A percentile compares a stretch with the other conserved stretches of the same genome.
Conservation (phyloP, 2,329 filamentous ascomycete genomes). For the Cordyceps farinosa region DNA sequence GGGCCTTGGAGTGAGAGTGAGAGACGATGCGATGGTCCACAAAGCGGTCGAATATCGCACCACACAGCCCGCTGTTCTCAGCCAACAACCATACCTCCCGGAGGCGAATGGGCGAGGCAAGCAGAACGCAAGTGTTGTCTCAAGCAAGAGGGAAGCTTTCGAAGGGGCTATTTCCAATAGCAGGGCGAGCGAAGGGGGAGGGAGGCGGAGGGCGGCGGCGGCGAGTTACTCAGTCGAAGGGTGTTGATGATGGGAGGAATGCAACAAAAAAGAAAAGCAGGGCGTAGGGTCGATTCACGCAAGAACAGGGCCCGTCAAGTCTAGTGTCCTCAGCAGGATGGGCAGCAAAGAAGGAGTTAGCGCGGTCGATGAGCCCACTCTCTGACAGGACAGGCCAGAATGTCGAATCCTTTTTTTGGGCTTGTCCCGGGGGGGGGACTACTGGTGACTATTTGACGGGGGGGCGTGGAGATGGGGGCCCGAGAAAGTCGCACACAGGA, state of each 20-base stretch:
- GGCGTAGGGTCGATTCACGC: neutral
- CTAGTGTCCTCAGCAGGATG: neutral
- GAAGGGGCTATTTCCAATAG: neutral
- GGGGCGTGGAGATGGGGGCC: slow-evolving; percentile 19
- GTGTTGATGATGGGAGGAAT: slow-evolving; percentile 6
- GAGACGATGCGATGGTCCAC: slow-evolving; percentile 6
- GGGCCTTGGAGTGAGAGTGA: too few species aligned
- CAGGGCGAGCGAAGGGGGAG: neutral
- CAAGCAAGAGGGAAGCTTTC: neutral
- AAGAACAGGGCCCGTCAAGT: neutral
- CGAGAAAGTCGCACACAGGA: neutral
- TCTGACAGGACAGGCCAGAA: neutral
- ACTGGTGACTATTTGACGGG: slow-evolving; percentile 5
- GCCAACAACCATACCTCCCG: slow-evolving; percentile 14
- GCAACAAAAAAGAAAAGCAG: slow-evolving; percentile 10
- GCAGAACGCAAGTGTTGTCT: neutral
- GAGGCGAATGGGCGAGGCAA: neutral
- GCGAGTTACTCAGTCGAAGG: slow-evolving; percentile 4
- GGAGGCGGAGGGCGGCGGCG: neutral
- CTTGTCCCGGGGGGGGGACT: slow-evolving; percentile 7
- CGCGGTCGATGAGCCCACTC: slow-evolving; percentile 11
- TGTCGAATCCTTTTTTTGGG: slow-evolving; percentile 11
- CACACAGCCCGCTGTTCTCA: slow-evolving; percentile 5
- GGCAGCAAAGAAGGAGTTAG: slow-evolving; percentile 5
- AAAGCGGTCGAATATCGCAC: slow-evolving; percentile 6